Evolutionary conservation across 148 eudicot genomes (phyloP), one percentile per base, ranked within the genome.

Genomic region (Heliamphora exappendiculata): DNA sequence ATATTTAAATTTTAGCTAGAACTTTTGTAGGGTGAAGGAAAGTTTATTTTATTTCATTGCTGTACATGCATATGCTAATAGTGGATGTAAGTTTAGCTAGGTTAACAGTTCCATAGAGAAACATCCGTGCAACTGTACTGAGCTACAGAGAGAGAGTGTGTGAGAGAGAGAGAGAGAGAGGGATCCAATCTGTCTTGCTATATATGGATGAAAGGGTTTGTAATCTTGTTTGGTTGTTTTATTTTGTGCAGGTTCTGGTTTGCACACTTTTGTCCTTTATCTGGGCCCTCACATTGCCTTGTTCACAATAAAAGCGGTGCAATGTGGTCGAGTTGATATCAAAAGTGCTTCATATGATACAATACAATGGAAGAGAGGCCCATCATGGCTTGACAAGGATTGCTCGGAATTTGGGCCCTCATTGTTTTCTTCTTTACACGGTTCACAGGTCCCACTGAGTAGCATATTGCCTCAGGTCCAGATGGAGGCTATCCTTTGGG

Each of bases 291-390:
- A 95, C 79, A 89, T 95, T 70, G 96, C 99, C 13, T 86, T 95
- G 19, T 95, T 95, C 84, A 92, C 99, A 3, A 87, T 95, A 76
- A 95, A 95, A 82, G 94, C 99, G 63, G 85, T 85, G 89, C 88
- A 95, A 65, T 95, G 97, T 88, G 97, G 99, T 26, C 88, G 99
- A 77, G 91, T 95, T 79, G 99, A 95, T 85, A 81, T 95, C 67
- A 95, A 95, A 89, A 89, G 82, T 79, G 96, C 97, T 79, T 88
- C 92, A 69, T 95, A 95, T 84, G 99, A 95, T 82, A 95, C 99
- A 39, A 93, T 92, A 79, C 96, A 95, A 78, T 81, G 92, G 62
- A 88, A 95, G 74, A 86, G 78, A 78, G 82, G 84, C 62, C 96
- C 99, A 71, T 92, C 97, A 80, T 95, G 99, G 99, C 97, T 95